phyloP scores from a whole-genome alignment of 2,329 filamentous ascomycete species.

The Diaporthe citrichinensis region DNA sequence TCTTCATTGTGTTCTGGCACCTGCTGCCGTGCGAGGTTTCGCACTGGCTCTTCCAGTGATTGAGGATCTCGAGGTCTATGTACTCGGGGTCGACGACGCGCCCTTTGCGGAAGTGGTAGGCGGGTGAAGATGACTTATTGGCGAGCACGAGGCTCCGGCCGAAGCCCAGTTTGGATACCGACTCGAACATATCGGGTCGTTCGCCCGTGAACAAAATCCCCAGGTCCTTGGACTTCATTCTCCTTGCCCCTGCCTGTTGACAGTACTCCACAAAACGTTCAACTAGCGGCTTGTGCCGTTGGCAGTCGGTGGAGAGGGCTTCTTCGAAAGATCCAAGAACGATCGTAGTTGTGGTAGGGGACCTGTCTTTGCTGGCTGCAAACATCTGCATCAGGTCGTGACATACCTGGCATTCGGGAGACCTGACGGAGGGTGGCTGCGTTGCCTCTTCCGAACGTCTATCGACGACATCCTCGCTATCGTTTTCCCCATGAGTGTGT shows the following conservation, averaged over 20 bases:
- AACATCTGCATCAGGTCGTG: conserved; percentile 9
- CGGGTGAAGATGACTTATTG: background rate
- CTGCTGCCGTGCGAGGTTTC: background rate
- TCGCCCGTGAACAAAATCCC: background rate
- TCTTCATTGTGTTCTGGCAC: conserved; percentile 15
- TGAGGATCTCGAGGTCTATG: conserved; percentile 3
- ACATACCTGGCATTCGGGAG: background rate
- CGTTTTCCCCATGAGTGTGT: background rate
- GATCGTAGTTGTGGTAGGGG: background rate
- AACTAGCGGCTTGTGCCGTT: background rate
- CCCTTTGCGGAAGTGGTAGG: background rate
- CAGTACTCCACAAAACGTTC: background rate
- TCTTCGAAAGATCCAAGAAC: conserved; percentile 8
- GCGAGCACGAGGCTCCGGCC: background rate
- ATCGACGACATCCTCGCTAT: background rate
- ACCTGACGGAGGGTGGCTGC: background rate
- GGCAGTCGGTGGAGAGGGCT: background rate
- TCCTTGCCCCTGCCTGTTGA: background rate
- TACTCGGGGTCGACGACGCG: conserved; percentile 1
- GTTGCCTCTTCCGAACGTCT: background rate
- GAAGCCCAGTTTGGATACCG: background rate
- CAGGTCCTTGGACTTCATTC: background rate
- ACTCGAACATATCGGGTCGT: background rate
- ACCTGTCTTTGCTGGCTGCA: background rate
- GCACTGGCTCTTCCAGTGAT: conserved; percentile 8